phyloP scores from a whole-genome alignment of 352 stramenopile genomes.

The Pythium oligandrum region DNA sequence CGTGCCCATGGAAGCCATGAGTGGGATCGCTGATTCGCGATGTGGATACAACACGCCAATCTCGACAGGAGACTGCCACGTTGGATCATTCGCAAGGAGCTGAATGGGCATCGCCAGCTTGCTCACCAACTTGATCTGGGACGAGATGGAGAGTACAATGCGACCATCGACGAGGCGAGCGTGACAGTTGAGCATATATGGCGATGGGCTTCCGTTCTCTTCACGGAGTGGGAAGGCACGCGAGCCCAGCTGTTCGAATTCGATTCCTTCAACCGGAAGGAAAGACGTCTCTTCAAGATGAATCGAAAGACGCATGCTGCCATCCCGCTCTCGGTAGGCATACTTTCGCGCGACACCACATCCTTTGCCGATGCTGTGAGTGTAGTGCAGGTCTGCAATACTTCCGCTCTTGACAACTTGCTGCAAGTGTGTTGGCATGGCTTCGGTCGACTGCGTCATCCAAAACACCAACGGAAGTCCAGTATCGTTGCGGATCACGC shows the following conservation, averaged over 20 bases:
- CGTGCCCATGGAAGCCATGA: slow-evolving; percentile 60
- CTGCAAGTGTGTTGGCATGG: not conserved
- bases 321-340: slow-evolving; percentile 46
- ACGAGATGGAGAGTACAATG: slow-evolving; percentile 76
- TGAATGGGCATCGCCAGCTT: slow-evolving; percentile 63
- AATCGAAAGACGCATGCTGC: slow-evolving; percentile 56
- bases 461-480: slow-evolving; percentile 64
- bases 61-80: slow-evolving; percentile 66
- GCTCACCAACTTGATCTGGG: slow-evolving; percentile 73
- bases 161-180: slow-evolving; percentile 70
- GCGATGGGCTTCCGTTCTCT: slow-evolving; percentile 37
- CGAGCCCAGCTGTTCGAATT: slow-evolving; percentile 71
- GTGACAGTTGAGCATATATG: slow-evolving; percentile 56
- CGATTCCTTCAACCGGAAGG: slow-evolving; percentile 72
- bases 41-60: slow-evolving; percentile 55
- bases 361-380: slow-evolving; percentile 50
- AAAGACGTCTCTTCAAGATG: slow-evolving; percentile 56
- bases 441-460: slow-evolving; percentile 35
- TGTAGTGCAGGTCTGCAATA: slow-evolving; percentile 60
- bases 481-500: slow-evolving; percentile 77
- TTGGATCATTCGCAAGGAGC: slow-evolving; percentile 77
- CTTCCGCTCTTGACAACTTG: slow-evolving; percentile 36
- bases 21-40: slow-evolving; percentile 60
- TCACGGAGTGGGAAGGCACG: slow-evolving; percentile 65
- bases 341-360: slow-evolving; percentile 71